Evolutionary conservation across 2,329 filamentous ascomycete species (phyloP).

Genomic region (Cladobotryum protrusum): DNA sequence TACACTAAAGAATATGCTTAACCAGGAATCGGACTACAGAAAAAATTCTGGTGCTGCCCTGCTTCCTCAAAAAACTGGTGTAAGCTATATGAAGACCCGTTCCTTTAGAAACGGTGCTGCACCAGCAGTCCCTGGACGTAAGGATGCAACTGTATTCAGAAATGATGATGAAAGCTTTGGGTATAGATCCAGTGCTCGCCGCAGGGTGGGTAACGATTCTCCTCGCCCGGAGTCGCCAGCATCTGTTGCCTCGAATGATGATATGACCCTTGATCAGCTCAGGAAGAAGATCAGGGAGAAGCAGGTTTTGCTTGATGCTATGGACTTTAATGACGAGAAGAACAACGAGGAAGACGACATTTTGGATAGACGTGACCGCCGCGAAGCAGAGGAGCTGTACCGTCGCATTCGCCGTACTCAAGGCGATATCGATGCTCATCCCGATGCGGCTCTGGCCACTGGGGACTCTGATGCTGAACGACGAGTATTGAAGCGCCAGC

Average conservation of each 20-base stretch:
- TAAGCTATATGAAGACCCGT: slow-evolving; percentile 93
- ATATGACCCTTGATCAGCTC: slow-evolving; percentile 78
- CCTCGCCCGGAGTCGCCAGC: slow-evolving; percentile 73
- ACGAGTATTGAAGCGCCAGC: slow-evolving; percentile 76
- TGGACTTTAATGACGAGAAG: slow-evolving; percentile 93
- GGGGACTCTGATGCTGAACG: slow-evolving; percentile 85
- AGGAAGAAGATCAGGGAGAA: slow-evolving; percentile 91
- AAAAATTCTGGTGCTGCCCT: slow-evolving; percentile 86
- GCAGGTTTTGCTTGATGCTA: slow-evolving; percentile 87
- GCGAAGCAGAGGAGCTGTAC: slow-evolving; percentile 91
- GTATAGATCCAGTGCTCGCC: slow-evolving; percentile 89
- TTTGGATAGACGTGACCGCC: slow-evolving; percentile 81
- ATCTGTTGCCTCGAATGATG: slow-evolving; percentile 67
- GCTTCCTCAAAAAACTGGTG: slow-evolving; percentile 92
- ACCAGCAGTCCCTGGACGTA: slow-evolving; percentile 57
- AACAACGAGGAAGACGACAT: slow-evolving; percentile 85
- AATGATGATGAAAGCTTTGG: slow-evolving; percentile 92
- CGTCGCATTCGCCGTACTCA: slow-evolving; percentile 85
- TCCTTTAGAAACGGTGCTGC: slow-evolving; percentile 69
- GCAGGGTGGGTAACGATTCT: slow-evolving; percentile 72
- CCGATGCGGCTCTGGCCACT: slow-evolving; percentile 62
- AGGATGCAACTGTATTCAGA: slow-evolving; percentile 94
- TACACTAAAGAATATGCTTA: slow-evolving; percentile 82
- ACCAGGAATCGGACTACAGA: slow-evolving; percentile 80
- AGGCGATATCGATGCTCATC: slow-evolving; percentile 89